Evolutionary conservation across 2,329 filamentous ascomycete genomes (phyloP).

Genomic region (Coniochaeta sp.): DNA sequence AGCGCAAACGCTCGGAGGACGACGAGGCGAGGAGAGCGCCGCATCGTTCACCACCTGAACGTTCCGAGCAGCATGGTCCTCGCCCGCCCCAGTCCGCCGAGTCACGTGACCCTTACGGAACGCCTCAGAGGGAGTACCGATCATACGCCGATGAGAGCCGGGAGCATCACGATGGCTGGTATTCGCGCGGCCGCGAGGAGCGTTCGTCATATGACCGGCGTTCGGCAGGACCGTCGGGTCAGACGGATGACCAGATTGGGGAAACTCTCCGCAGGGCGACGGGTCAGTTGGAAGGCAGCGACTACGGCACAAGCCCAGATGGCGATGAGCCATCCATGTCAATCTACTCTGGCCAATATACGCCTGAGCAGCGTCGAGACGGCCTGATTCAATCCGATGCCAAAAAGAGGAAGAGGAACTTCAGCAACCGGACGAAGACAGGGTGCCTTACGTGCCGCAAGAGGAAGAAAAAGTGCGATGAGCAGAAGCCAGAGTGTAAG

Average conservation of each 20-base stretch:
- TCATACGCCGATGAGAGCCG: conserved; percentile 37
- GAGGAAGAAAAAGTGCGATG: conserved; percentile 97
- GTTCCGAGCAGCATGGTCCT: conserved; percentile 11
- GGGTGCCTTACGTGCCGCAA: conserved; percentile 87
- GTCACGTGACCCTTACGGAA: conserved; percentile 33
- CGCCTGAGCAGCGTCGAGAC: conserved; percentile 40
- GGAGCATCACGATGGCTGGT: conserved; percentile 43
- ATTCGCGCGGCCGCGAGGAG: conserved; percentile 40
- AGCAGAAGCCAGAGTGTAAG: conserved; percentile 87
- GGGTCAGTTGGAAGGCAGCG: conserved; percentile 38
- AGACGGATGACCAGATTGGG: conserved; percentile 42
- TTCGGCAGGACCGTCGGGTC: conserved; percentile 35
- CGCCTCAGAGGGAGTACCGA: conserved; percentile 38
- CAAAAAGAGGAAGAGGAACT: conserved; percentile 71
- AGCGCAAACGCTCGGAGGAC: conserved; percentile 66
- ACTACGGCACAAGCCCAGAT: conserved; percentile 48
- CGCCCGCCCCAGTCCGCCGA: conserved; percentile 13
- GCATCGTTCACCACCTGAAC: not conserved
- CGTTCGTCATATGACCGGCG: conserved; percentile 39
- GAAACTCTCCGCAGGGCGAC: conserved; percentile 37
- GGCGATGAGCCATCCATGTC: conserved; percentile 40
- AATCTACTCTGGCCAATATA: conserved; percentile 36
- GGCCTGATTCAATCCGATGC: conserved; percentile 49
- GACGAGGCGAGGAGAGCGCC: conserved; percentile 35
- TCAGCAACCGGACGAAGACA: conserved; percentile 93